Evolutionary conservation across 2,329 filamentous ascomycete genomes (phyloP).

Genomic region (Beauveria pseudobassiana): DNA sequence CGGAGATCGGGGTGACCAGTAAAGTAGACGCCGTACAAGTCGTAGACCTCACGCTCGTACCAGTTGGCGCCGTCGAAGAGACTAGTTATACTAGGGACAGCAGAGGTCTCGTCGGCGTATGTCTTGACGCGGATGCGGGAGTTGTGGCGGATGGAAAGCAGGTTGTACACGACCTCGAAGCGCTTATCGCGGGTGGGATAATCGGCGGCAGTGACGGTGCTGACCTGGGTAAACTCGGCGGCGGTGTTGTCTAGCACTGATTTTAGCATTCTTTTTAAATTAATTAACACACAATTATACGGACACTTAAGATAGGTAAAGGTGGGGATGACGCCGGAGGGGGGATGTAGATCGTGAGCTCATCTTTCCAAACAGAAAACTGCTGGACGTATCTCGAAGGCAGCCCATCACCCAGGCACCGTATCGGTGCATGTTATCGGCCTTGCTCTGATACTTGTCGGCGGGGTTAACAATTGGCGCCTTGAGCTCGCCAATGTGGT

Average conservation of each 20-base stretch:
- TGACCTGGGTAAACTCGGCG: slow-evolving; percentile 91
- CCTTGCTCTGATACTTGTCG: slow-evolving; percentile 86
- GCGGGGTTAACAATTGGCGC: slow-evolving; percentile 80
- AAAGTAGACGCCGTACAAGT: slow-evolving; percentile 97
- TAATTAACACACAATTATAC: slow-evolving; percentile 10
- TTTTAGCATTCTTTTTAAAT: not conserved
- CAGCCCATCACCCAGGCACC: slow-evolving; percentile 95
- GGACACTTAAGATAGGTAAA: slow-evolving; percentile 85
- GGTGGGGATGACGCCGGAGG: slow-evolving; percentile 80
- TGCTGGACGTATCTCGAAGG: slow-evolving; percentile 96
- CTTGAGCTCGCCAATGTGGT: slow-evolving; percentile 56
- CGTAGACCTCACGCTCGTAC: slow-evolving; percentile 98
- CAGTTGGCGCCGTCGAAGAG: slow-evolving; percentile 96
- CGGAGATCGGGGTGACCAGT: slow-evolving; percentile 88
- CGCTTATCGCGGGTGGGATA: slow-evolving; percentile 92
- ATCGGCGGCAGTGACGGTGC: slow-evolving; percentile 88
- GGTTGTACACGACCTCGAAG: slow-evolving; percentile 97
- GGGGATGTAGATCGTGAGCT: slow-evolving; percentile 92
- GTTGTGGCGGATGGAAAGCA: slow-evolving; percentile 93
- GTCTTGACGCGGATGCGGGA: slow-evolving; percentile 96
- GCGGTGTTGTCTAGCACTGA: slow-evolving; percentile 70
- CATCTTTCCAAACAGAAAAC: slow-evolving; percentile 99
- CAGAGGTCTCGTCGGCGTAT: slow-evolving; percentile 91
- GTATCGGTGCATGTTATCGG: slow-evolving; percentile 84
- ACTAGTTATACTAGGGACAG: slow-evolving; percentile 78